These are phyloP conservation scores for Porcisia deanei DNA, from an alignment of 208 protist genomes.

Conservation along the genomic window DNA sequence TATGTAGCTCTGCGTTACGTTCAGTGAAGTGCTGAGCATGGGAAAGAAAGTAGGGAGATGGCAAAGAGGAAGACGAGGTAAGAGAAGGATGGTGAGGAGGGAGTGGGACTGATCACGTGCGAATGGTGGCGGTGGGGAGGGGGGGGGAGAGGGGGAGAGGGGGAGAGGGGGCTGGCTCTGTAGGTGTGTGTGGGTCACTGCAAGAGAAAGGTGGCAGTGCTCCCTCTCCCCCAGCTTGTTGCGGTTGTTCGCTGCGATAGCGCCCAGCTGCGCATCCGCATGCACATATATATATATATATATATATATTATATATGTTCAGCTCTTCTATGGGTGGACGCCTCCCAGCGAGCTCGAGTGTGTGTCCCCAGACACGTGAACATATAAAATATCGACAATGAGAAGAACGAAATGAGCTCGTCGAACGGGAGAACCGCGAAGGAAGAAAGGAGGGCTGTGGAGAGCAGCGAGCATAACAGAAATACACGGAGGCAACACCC, in stretches of 20 bases:
- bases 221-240: too few species aligned
- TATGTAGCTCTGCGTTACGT: not conserved
- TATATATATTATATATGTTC: too few species aligned
- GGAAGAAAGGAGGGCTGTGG: not conserved
- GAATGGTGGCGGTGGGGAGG: not conserved
- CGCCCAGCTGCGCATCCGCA: too few species aligned
- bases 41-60: not conserved
- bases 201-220: too few species aligned
- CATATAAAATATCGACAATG: not conserved
- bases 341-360: too few species aligned
- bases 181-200: too few species aligned
- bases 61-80: not conserved
- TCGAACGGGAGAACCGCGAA: too few species aligned
- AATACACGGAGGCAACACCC: not conserved
- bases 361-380: too few species aligned
- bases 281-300: too few species aligned
- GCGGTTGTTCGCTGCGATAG: too few species aligned
- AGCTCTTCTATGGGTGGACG: too few species aligned
- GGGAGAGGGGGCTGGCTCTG: not conserved
- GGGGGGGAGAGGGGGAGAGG: not conserved
- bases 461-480: not conserved
- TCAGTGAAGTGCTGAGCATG: not conserved
- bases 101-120: not conserved
- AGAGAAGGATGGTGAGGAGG: not conserved
- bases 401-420: not conserved